Conservation (phyloP, 768 basidiomycete genomes). For the Sutorius australiensis region DNA sequence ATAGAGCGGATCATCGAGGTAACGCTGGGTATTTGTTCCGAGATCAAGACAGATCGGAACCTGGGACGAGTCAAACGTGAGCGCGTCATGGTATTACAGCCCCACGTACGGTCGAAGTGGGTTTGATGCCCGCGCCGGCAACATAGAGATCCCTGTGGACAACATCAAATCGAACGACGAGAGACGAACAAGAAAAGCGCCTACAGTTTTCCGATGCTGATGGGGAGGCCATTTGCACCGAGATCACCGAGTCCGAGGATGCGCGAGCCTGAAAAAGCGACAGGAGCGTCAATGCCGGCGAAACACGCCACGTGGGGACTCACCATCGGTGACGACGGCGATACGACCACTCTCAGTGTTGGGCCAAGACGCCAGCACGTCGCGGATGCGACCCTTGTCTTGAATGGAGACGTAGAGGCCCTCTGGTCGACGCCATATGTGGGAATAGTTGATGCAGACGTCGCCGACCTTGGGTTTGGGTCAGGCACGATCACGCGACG, state of each 20-base stretch:
- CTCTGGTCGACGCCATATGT: constrained; percentile 64
- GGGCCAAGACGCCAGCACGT: constrained; percentile 54
- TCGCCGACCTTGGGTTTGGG: constrained; percentile 48
- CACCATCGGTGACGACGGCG: constrained; percentile 75
- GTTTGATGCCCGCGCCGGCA: constrained; percentile 64
- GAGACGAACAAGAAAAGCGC: constrained; percentile 17
- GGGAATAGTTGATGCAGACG: constrained; percentile 66
- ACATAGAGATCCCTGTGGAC: constrained; percentile 56
- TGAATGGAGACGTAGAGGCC: constrained; percentile 61
- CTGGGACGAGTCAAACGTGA: constrained; percentile 16
- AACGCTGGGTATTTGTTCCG: constrained; percentile 68
- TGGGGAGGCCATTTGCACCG: constrained; percentile 41
- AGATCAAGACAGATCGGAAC: constrained; percentile 71
- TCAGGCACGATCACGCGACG: constrained; percentile 11
- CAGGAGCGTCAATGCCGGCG: background rate
- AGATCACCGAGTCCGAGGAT: constrained; percentile 65
- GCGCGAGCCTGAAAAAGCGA: constrained; percentile 44
- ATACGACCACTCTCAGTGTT: constrained; percentile 48
- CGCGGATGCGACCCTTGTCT: constrained; percentile 60
- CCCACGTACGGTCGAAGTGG: constrained; percentile 39
- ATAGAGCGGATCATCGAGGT: constrained; percentile 70
- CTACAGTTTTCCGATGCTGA: constrained; percentile 71
- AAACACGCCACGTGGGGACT: background rate
- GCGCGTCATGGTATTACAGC: background rate
- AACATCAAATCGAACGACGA: background rate